Base-by-base conservation (phyloP, 2,329 filamentous ascomycete genomes). In the Ilyonectria mors-panacis region DNA sequence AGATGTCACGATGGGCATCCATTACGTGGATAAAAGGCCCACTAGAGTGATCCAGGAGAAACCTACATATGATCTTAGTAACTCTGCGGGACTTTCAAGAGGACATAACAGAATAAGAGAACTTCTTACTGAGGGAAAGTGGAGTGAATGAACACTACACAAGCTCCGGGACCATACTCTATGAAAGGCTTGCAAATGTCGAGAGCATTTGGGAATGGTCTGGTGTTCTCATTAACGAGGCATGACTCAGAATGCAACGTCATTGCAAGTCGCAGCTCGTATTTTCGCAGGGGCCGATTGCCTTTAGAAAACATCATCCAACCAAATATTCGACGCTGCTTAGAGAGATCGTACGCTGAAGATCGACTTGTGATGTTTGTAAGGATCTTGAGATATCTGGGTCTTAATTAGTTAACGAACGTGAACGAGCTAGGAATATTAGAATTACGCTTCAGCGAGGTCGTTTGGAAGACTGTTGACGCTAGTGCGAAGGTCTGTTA, bases 231-330 rank as follows among this genome's bases (percentile, higher is more conserved):
- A 8, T 23, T 28, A 10, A 44, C 35, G 2, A 42, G 8, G 53
- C 19, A 21, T 3, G 35, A 56, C 35, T 44, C 35, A 10, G 53
- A 56, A n/a, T 56, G 53, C 35, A 56, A 44, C 8, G 35, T 26
- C 35, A 56, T 56, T 23, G 53, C 53, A 12, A 44, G 33, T 9
- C 53, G 12, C 9, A 56, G 21, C 23, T 56, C 53, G 53, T 42
- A 23, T 44, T 56, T 56, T 13, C 35, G 35, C 26, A 56, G 33
- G 33, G 53, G 53, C 17, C n/a, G 33, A n/a, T 44, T 56, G 53
- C 53, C 53, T 44, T 56, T 56, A 10, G 53, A n/a, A 33, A 56
- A 56, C 6, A 56, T 10, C 53, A 56, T 56, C 53, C 53, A 56
- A 9, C 33, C 53, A 56, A 56, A 56, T 42, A 56, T 23, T 6